Percentiles rank a stretch among this genome's conserved stretches.
These are phyloP conservation scores for Penicillium psychrosexuale DNA, from an alignment of 2,329 filamentous ascomycete genomes.

Conservation along the genomic window DNA sequence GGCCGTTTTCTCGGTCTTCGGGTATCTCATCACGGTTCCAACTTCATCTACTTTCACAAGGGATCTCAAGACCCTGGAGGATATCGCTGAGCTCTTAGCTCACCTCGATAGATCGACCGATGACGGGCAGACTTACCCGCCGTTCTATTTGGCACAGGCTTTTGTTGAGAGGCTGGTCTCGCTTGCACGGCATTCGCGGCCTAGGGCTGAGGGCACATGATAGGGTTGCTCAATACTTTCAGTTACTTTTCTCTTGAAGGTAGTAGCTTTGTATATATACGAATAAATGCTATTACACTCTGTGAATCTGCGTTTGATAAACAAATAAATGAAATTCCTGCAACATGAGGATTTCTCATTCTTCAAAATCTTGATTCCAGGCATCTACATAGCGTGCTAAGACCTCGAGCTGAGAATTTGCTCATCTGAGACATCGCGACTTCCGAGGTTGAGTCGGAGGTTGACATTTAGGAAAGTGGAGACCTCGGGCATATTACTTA, in stretches of 20 bases:
- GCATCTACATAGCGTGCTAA: too few relatives aligned
- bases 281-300: neutral
- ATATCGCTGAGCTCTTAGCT: conserved; percentile 13
- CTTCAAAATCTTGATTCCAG: too few relatives aligned
- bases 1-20: conserved; percentile 21
- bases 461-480: too few relatives aligned
- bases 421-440: too few relatives aligned
- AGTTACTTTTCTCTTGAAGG: neutral
- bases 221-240: neutral
- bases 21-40: conserved; percentile 19
- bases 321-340: too few relatives aligned
- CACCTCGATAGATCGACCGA: conserved; percentile 9
- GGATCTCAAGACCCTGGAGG: conserved; percentile 20
- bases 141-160: conserved; percentile 20
- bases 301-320: neutral
- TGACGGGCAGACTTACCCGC: conserved; percentile 16
- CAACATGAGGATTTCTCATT: too few relatives aligned
- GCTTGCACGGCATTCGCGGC: conserved; percentile 8
- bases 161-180: conserved; percentile 20
- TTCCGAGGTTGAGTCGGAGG: too few relatives aligned
- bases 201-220: neutral
- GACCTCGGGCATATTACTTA: too few relatives aligned
- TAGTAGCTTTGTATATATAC: neutral
- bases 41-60: conserved; percentile 9
- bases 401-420: neutral